Conservation (phyloP, 2,329 filamentous ascomycete genomes). For the Scytalidium lignicola region DNA sequence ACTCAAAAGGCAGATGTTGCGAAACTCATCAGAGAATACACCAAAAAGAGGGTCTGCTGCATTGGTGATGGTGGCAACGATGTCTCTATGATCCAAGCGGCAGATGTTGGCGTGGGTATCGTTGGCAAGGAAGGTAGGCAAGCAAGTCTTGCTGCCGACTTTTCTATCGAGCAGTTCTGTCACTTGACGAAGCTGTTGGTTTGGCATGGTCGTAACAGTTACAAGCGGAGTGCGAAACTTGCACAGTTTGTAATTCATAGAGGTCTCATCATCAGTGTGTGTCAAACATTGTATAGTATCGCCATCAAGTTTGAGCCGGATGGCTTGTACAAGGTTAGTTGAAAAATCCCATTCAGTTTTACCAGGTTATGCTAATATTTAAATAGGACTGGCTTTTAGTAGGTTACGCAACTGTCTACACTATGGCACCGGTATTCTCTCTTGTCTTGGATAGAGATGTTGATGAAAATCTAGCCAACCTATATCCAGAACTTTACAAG, state of each 20-base stretch:
- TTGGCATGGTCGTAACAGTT: conserved; percentile 96
- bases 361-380: not conserved
- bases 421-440: conserved; percentile 85
- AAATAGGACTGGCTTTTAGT: conserved; percentile 85
- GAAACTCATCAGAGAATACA: conserved; percentile 81
- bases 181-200: conserved; percentile 96
- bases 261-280: conserved; percentile 89
- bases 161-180: conserved; percentile 92
- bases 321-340: conserved; percentile 71
- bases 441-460: conserved; percentile 94
- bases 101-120: conserved; percentile 95
- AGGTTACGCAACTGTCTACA: conserved; percentile 94
- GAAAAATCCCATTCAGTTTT: no score
- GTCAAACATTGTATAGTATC: conserved; percentile 96
- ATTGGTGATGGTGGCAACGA: conserved; percentile 98
- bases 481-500: conserved; percentile 97
- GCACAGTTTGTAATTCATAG: conserved; percentile 98
- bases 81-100: conserved; percentile 98
- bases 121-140: conserved; percentile 97
- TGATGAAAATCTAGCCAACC: conserved; percentile 84
- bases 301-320: conserved; percentile 89
- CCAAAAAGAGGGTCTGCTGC: conserved; percentile 92
- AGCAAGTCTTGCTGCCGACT: conserved; percentile 91
- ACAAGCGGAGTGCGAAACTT: conserved; percentile 92
- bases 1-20: conserved; percentile 96